Evolutionary conservation across 164 flowering plant species (phyloP).

Genomic region (Aristolochia contorta): DNA sequence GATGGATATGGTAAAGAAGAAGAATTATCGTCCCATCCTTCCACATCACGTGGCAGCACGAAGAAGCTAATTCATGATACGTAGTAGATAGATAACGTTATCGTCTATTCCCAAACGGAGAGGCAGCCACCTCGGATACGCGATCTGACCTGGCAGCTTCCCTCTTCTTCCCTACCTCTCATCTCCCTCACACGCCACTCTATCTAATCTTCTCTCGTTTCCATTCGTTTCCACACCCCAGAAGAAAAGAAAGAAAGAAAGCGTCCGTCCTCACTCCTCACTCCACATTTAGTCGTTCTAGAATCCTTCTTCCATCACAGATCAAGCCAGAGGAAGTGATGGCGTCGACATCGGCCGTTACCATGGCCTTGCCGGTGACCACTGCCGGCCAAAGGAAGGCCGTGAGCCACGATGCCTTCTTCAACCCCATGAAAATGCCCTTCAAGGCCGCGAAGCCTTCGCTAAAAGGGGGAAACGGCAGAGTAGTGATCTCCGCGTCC

Average conservation of each 20-base stretch:
- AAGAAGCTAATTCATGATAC: background rate
- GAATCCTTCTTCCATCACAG: background rate
- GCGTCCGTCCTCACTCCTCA: background rate
- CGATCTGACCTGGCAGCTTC: constrained; percentile 1
- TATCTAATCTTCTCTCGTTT: background rate
- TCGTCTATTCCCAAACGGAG: constrained; percentile 14
- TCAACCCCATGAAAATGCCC: constrained; percentile 36
- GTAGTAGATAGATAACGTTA: constrained; percentile 18
- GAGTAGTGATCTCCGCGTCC: constrained; percentile 37
- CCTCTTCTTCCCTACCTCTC: constrained; percentile 18
- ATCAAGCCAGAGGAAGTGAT: constrained; percentile 12
- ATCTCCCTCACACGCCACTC: background rate
- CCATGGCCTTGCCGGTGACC: constrained; percentile 45
- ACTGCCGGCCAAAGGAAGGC: constrained; percentile 29
- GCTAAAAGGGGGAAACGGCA: constrained; percentile 17
- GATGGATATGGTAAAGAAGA: no score
- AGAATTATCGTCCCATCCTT: no score
- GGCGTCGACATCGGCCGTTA: constrained; percentile 57
- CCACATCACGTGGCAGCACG: background rate
- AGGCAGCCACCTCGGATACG: constrained; percentile 20
- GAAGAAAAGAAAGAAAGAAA: no score
- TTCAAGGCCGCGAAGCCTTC: constrained; percentile 14
- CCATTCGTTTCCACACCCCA: background rate
- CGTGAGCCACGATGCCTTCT: constrained; percentile 24
- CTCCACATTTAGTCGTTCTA: no score